A percentile compares a stretch with the other conserved stretches of the same genome.
These are phyloP conservation scores for Pseudohyphozyma bogoriensis DNA, from an alignment of 768 basidiomycete species.

Conservation along the genomic window DNA sequence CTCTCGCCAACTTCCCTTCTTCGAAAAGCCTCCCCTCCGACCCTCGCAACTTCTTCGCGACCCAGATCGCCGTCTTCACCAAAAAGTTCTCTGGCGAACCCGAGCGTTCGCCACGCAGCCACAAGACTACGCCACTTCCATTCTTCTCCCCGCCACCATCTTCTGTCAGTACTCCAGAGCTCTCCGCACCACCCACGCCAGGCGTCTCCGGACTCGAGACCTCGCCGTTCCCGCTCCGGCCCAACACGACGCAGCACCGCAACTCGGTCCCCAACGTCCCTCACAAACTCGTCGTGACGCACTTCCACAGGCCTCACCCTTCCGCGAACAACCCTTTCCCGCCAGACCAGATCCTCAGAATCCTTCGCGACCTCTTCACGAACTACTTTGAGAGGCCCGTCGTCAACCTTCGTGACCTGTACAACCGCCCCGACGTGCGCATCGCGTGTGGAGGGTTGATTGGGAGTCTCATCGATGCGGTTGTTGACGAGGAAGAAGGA, in stretches of 20 bases:
- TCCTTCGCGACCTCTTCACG: background rate
- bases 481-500: background rate
- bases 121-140: constrained; percentile 19
- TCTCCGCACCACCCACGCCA: background rate
- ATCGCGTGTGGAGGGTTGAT: background rate
- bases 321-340: background rate
- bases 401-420: background rate
- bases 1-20: background rate
- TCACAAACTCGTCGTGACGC: constrained; percentile 3
- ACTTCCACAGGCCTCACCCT: background rate
- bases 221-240: background rate
- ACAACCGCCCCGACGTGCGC: background rate
- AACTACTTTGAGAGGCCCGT: background rate
- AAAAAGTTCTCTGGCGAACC: constrained; percentile 7
- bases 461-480: background rate
- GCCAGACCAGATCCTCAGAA: background rate
- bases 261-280: background rate
- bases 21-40: background rate
- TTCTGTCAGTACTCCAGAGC: background rate
- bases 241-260: background rate
- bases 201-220: background rate
- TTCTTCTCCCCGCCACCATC: constrained; percentile 16
- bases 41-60: constrained; percentile 19
- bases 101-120: constrained; percentile 17
- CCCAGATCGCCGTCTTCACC: constrained; percentile 29